Percentiles rank a stretch among this genome's conserved stretches.
Evolutionary conservation across 2,329 filamentous ascomycete species (phyloP).

Genomic region (Exserohilum rostratum): DNA sequence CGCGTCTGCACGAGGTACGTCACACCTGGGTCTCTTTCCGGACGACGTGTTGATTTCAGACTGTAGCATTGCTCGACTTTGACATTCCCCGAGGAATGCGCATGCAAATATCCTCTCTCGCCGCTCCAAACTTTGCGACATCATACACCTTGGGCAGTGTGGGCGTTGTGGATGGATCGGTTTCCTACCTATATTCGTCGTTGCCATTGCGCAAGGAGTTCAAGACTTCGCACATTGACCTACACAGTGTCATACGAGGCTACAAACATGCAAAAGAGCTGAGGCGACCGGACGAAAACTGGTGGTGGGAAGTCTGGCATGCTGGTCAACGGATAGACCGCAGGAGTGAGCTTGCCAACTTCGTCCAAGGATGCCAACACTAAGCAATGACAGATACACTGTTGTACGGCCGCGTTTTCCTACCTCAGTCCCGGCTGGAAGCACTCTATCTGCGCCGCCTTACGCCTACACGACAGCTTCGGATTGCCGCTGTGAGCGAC

Average conservation of each 20-base stretch:
- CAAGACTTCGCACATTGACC: conserved; percentile 75
- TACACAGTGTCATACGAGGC: conserved; percentile 78
- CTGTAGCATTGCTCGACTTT: conserved; percentile 82
- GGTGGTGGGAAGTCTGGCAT: conserved; percentile 62
- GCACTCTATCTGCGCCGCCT: conserved; percentile 82
- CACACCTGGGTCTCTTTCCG: conserved; percentile 12
- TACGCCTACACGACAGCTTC: conserved; percentile 77
- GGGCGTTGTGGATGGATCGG: conserved; percentile 92
- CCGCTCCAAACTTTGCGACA: conserved; percentile 90
- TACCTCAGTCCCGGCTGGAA: conserved; percentile 84
- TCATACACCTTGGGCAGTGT: conserved; percentile 90
- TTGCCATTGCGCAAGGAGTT: conserved; percentile 72
- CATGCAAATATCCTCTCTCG: conserved; percentile 86
- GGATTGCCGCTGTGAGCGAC: conserved; percentile 79
- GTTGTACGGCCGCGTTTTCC: conserved; percentile 78
- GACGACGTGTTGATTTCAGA: conserved; percentile 14
- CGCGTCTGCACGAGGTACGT: conserved; percentile 76
- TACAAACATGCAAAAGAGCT: conserved; percentile 80
- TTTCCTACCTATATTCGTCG: conserved; percentile 95
- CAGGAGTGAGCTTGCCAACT: conserved; percentile 47
- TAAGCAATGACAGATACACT: conserved; percentile 59
- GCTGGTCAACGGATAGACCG: conserved; percentile 57
- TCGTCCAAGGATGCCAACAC: conserved; percentile 13
- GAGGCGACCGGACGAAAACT: conserved; percentile 56
- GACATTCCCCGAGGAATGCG: conserved; percentile 82